A percentile compares a stretch with the other conserved stretches of the same genome.
phyloP scores from a whole-genome alignment of 2,329 filamentous ascomycete species.

The Ceratocystis alfenasii region DNA sequence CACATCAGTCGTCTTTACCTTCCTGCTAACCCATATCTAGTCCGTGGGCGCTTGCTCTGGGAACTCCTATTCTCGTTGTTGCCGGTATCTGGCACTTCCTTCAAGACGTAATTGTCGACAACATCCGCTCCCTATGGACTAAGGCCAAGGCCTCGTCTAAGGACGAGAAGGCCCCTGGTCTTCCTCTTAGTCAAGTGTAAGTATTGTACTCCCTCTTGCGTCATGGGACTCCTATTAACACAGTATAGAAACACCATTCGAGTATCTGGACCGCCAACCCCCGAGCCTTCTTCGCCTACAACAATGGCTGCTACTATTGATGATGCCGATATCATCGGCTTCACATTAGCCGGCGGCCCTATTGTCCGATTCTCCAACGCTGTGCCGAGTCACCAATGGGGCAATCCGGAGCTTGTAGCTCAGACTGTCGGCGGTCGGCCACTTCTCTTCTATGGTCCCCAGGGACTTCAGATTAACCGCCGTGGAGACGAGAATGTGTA shows the following conservation, averaged over 20 bases:
- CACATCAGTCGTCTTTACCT: no score
- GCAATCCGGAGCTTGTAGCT: conserved; percentile 22
- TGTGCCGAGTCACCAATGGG: conserved; percentile 24
- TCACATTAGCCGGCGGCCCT: conserved; percentile 36
- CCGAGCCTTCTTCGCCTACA: conserved; percentile 12
- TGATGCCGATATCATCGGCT: conserved; percentile 32
- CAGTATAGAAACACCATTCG: conserved; percentile 25
- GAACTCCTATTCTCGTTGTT: conserved; percentile 48
- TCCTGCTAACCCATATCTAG: conserved; percentile 26
- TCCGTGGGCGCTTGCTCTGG: conserved; percentile 47
- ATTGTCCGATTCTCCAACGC: conserved; percentile 36
- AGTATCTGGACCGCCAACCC: conserved; percentile 21
- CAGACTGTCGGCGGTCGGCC: conserved; percentile 16
- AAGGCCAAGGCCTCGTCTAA: conserved; percentile 26
- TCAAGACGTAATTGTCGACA: conserved; percentile 32
- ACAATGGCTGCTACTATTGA: conserved; percentile 14
- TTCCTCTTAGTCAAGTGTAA: conserved; percentile 37
- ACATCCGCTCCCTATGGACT: conserved; percentile 29
- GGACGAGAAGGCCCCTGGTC: conserved; percentile 26
- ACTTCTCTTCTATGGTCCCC: conserved; percentile 17
- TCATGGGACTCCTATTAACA: conserved; percentile 27
- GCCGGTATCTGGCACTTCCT: conserved; percentile 42
- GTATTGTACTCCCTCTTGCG: conserved; percentile 23
- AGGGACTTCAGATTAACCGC: conserved; percentile 13
- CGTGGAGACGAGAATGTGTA: conserved; percentile 18